A percentile compares a stretch with the other conserved stretches of the same genome.
phyloP scores from a whole-genome alignment of 495 filamentous ascomycete species.

The Tetracladium setigerum region DNA sequence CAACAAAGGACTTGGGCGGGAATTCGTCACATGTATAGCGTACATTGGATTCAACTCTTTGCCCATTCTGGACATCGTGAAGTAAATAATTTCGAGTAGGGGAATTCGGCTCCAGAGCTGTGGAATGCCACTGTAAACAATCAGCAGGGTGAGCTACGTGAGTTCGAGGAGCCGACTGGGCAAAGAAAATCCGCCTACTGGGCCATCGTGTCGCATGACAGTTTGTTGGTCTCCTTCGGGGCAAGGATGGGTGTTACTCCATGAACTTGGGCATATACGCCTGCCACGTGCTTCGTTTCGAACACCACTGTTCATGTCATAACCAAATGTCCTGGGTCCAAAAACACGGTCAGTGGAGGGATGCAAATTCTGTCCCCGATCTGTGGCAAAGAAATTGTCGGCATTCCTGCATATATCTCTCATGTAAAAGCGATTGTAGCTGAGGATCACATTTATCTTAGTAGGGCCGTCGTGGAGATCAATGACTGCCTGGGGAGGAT shows the following conservation, averaged over 20 bases:
- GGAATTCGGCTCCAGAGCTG: conserved; percentile 2
- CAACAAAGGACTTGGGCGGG: conserved; percentile 10
- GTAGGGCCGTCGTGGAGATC: background rate
- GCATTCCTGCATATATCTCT: conserved; percentile 9
- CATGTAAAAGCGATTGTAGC: conserved; percentile 6
- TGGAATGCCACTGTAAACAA: background rate
- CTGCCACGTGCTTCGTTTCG: background rate
- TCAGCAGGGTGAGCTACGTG: too few species aligned
- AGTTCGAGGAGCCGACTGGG: too few species aligned
- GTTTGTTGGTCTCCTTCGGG: conserved; percentile 4
- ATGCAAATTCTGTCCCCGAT: conserved; percentile 1
- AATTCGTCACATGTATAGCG: conserved; percentile 16
- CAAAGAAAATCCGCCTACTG: too few species aligned
- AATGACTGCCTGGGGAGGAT: too few species aligned
- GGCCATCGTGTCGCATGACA: conserved; percentile 11
- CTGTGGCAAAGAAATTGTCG: conserved; percentile 3
- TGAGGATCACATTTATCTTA: background rate
- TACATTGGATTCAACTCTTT: background rate
- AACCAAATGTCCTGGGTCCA: background rate
- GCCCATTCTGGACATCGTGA: background rate
- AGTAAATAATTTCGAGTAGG: too few species aligned
- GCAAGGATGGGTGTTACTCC: conserved; percentile 1
- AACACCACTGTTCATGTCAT: conserved; percentile 6
- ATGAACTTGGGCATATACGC: background rate
- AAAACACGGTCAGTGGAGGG: background rate